Conservation (phyloP, 2,329 filamentous ascomycete genomes). For the Teratosphaeria pseudoeucalypti region DNA sequence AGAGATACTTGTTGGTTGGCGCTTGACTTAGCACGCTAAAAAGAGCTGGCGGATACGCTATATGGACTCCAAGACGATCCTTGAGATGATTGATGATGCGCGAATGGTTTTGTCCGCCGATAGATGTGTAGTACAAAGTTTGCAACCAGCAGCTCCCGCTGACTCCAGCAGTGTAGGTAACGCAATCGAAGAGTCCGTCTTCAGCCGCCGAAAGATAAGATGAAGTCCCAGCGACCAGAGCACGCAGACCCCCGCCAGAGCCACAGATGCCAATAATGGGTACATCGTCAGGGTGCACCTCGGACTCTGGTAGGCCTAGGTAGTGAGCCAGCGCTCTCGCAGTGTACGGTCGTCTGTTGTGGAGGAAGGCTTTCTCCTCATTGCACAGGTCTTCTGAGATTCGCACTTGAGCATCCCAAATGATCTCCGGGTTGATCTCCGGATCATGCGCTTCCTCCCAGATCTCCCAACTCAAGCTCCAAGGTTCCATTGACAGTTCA, state of each 20-base stretch:
- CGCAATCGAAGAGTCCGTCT: conserved; percentile 82
- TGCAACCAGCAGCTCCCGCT: conserved; percentile 96
- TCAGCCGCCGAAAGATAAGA: conserved; percentile 77
- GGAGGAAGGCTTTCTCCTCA: conserved; percentile 68
- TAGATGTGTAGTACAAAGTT: conserved; percentile 71
- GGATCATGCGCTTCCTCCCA: conserved; percentile 87
- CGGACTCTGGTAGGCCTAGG: conserved; percentile 62
- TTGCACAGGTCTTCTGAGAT: conserved; percentile 71
- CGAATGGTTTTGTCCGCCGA: conserved; percentile 57
- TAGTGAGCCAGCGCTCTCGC: conserved; percentile 70
- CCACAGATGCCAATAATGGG: conserved; percentile 90
- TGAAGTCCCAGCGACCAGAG: conserved; percentile 80
- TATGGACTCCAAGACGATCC: conserved; percentile 71
- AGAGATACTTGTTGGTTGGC: conserved; percentile 84
- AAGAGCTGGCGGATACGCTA: conserved; percentile 81
- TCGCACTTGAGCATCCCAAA: conserved; percentile 68
- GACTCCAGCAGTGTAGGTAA: conserved; percentile 90
- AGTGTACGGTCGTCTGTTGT: conserved; percentile 57
- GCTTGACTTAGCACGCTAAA: conserved; percentile 72
- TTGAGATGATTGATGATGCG: conserved; percentile 77
- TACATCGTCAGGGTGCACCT: conserved; percentile 87
- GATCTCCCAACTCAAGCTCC: conserved; percentile 82
- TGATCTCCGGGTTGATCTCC: conserved; percentile 74
- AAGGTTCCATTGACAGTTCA: conserved; percentile 78
- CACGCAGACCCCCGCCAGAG: conserved; percentile 81